A percentile compares a stretch with the other conserved stretches of the same genome.
phyloP scores from a whole-genome alignment of 208 protist genomes.

The Leishmania guyanensis region DNA sequence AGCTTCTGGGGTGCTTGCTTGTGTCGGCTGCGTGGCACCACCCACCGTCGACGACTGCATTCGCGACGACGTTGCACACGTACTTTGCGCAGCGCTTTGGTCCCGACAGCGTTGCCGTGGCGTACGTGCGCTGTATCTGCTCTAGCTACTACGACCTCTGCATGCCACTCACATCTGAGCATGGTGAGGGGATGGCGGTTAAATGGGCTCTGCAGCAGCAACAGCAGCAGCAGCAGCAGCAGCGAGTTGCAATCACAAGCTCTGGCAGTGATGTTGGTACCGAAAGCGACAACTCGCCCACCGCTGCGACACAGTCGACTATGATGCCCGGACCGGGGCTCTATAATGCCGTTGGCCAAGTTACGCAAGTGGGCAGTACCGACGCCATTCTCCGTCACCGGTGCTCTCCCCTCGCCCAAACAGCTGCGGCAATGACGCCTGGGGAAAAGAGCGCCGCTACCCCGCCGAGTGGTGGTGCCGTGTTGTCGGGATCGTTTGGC shows the following conservation, averaged over 20 bases:
- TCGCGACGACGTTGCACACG: constrained; percentile 29
- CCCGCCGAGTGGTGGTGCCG: neutral
- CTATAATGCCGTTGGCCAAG: neutral
- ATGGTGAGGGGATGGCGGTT: constrained; percentile 9
- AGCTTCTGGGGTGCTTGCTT: constrained; percentile 81
- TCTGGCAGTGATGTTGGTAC: neutral
- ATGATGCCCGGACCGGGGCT: neutral
- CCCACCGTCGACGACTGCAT: constrained; percentile 21
- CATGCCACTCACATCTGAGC: constrained; percentile 11
- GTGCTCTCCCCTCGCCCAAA: neutral
- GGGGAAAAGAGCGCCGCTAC: neutral
- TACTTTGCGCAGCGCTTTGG: constrained; percentile 76
- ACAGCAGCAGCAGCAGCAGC: neutral
- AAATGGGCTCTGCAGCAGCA: constrained; percentile 15
- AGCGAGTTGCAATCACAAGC: neutral
- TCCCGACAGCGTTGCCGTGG: constrained; percentile 32
- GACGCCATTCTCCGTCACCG: constrained; percentile 20
- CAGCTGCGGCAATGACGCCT: neutral
- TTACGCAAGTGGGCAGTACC: constrained; percentile 4
- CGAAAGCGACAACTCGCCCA: neutral
- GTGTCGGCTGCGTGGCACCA: constrained; percentile 47
- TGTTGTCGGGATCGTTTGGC: constrained; percentile 7
- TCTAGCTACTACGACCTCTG: constrained; percentile 48
- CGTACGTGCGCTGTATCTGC: constrained; percentile 51
- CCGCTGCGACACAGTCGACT: neutral